Evolutionary conservation across 352 stramenopile genomes (phyloP).

Genomic region (Phytophthora europaea): DNA sequence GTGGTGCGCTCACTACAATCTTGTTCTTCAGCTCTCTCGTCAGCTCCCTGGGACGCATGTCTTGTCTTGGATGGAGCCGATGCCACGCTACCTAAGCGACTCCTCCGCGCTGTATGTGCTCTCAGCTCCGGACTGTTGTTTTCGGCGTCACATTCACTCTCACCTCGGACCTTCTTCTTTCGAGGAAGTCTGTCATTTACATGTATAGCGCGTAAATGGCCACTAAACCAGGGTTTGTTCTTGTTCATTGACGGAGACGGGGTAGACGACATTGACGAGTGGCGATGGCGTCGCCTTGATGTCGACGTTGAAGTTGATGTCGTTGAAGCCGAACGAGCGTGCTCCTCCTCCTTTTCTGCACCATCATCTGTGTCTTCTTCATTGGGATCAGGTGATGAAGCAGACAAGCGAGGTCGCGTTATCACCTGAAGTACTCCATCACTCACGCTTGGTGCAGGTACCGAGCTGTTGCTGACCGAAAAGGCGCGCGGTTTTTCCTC

Average conservation of each 20-base stretch:
- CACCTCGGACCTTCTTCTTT: slow-evolving; percentile 52
- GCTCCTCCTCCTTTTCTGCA: slow-evolving; percentile 32
- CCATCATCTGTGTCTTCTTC: slow-evolving; percentile 37
- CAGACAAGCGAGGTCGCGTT: slow-evolving; percentile 27
- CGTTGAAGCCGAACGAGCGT: slow-evolving; percentile 7
- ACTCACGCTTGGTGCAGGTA: slow-evolving; percentile 14
- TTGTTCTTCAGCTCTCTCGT: slow-evolving; percentile 24
- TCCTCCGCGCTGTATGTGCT: slow-evolving; percentile 18
- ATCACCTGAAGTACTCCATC: slow-evolving; percentile 22
- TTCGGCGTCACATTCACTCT: slow-evolving; percentile 40
- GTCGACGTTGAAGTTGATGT: slow-evolving; percentile 11
- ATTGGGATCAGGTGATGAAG: slow-evolving; percentile 33
- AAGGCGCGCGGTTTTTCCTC: slow-evolving; percentile 29
- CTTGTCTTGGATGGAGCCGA: slow-evolving; percentile 30
- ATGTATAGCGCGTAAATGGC: slow-evolving; percentile 78
- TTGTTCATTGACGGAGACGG: slow-evolving; percentile 38
- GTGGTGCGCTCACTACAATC: slow-evolving; percentile 19
- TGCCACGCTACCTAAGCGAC: slow-evolving; percentile 30
- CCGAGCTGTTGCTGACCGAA: slow-evolving; percentile 18
- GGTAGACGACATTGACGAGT: slow-evolving; percentile 37
- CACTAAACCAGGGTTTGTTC: slow-evolving; percentile 72
- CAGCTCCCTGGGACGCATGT: slow-evolving; percentile 33
- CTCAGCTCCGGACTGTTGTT: slow-evolving; percentile 32
- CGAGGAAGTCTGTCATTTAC: slow-evolving; percentile 66
- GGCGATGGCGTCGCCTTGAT: slow-evolving; percentile 32